phyloP scores from a whole-genome alignment of 1,139 yeast genomes.

The Candida frijolesensis region DNA sequence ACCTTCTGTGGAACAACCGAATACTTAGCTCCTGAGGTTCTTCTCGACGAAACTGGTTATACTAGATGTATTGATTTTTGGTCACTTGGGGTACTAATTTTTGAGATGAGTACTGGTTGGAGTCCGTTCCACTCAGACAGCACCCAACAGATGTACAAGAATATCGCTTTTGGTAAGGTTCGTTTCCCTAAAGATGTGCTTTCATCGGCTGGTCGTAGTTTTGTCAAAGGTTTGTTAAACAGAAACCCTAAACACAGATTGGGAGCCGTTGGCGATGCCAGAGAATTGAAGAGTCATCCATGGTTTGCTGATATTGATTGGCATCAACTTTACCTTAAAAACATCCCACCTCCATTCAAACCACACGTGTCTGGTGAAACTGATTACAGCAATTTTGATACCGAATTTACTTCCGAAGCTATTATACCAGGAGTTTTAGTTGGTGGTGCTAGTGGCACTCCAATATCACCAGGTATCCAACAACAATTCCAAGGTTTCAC shows the following conservation, averaged over 20 bases:
- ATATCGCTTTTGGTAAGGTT: conserved; percentile 96
- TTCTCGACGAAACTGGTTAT: conserved; percentile 80
- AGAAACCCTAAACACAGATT: conserved; percentile 94
- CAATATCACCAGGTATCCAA: conserved; percentile 91
- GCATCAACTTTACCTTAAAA: conserved; percentile 74
- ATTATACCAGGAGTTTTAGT: conserved; percentile 66
- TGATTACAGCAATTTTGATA: conserved; percentile 95
- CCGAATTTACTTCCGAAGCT: conserved; percentile 92
- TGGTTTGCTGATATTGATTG: conserved; percentile 91
- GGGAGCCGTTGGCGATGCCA: conserved; percentile 89
- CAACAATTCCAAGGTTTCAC: conserved; percentile 96
- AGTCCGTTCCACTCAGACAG: conserved; percentile 98
- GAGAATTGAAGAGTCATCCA: conserved; percentile 87
- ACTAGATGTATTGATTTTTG: conserved; percentile 88
- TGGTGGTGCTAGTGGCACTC: conserved; percentile 67
- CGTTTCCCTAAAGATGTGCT: conserved; percentile 94
- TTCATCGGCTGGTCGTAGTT: conserved; percentile 88
- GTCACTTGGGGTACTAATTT: conserved; percentile 79
- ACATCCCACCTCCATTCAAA: conserved; percentile 96
- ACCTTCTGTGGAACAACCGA: conserved; percentile 98
- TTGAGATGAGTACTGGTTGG: conserved; percentile 98
- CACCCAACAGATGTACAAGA: conserved; percentile 97
- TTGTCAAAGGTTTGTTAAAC: conserved; percentile 90
- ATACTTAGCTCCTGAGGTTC: conserved; percentile 79
- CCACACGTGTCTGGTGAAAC: conserved; percentile 90